Percentiles rank a stretch among this genome's conserved stretches.
Conservation (phyloP, 2,329 filamentous ascomycete genomes). For the Rugonectria rugulosa region DNA sequence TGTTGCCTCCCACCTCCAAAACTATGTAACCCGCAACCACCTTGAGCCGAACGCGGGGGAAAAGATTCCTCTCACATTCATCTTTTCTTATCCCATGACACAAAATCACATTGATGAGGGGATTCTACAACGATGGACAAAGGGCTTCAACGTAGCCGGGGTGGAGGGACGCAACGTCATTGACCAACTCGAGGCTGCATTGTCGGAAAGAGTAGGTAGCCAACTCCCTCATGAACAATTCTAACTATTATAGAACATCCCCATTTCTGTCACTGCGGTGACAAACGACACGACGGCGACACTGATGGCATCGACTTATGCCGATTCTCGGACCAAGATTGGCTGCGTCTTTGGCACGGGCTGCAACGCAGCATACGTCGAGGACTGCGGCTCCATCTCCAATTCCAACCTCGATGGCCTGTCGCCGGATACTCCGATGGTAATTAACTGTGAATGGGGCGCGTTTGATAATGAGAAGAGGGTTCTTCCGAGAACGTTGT, state of each 20-base stretch:
- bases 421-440: conserved; percentile 82
- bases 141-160: conserved; percentile 92
- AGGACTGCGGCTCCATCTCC: conserved; percentile 86
- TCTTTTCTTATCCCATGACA: conserved; percentile 95
- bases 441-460: conserved; percentile 98
- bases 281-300: conserved; percentile 99
- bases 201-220: conserved; percentile 63
- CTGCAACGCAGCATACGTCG: conserved; percentile 99
- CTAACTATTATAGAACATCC: conserved; percentile 68
- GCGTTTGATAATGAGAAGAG: conserved; percentile 95
- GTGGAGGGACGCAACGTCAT: conserved; percentile 93
- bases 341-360: conserved; percentile 99
- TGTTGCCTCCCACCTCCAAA: conserved; percentile 82
- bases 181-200: conserved; percentile 81
- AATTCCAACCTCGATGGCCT: conserved; percentile 94
- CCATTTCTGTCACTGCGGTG: conserved; percentile 89
- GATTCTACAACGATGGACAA: conserved; percentile 93
- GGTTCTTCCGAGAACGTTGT: conserved; percentile 83
- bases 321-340: conserved; percentile 90
- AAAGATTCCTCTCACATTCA: conserved; percentile 85
- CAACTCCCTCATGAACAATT: not conserved
- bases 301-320: conserved; percentile 94
- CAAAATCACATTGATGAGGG: conserved; percentile 95
- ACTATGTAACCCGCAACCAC: conserved; percentile 89
- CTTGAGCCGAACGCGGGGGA: conserved; percentile 68